Evolutionary conservation across 768 basidiomycete genomes (phyloP).

Genomic region (Clitopilus passeckerianus): DNA sequence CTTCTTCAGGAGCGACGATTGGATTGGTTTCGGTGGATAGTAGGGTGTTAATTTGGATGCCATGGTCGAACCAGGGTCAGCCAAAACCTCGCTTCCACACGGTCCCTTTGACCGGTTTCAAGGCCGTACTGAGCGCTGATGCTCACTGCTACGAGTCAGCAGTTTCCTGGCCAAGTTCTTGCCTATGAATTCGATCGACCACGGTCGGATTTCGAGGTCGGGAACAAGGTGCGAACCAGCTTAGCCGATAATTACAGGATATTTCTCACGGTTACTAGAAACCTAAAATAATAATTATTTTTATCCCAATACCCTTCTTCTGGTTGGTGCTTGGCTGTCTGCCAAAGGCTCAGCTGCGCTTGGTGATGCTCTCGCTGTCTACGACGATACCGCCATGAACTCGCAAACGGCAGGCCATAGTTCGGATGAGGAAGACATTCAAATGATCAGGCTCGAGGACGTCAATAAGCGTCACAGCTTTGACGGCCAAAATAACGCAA

Average conservation of each 20-base stretch:
- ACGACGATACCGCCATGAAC: conserved; percentile 10
- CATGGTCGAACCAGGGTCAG: conserved; percentile 34
- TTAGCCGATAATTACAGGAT: conserved; percentile 13
- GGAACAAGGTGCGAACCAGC: conserved; percentile 34
- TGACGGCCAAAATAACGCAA: conserved; percentile 5
- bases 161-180: neutral
- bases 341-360: neutral
- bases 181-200: conserved; percentile 9
- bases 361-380: neutral
- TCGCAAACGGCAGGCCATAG: conserved; percentile 24
- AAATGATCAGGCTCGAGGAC: conserved; percentile 27
- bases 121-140: neutral
- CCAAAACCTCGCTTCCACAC: neutral
- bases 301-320: neutral
- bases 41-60: conserved; percentile 55
- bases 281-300: conserved; percentile 5
- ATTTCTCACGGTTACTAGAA: conserved; percentile 10
- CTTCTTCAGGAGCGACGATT: conserved; percentile 59
- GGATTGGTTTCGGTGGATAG: conserved; percentile 40
- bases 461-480: conserved; percentile 8
- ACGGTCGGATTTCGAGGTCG: conserved; percentile 25
- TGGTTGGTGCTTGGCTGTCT: neutral
- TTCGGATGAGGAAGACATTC: conserved; percentile 26
- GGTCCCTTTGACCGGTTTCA: neutral
- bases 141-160: neutral